Evolutionary conservation across 345 rosid species (phyloP).

Genomic region (Microthlaspi erraticum): DNA sequence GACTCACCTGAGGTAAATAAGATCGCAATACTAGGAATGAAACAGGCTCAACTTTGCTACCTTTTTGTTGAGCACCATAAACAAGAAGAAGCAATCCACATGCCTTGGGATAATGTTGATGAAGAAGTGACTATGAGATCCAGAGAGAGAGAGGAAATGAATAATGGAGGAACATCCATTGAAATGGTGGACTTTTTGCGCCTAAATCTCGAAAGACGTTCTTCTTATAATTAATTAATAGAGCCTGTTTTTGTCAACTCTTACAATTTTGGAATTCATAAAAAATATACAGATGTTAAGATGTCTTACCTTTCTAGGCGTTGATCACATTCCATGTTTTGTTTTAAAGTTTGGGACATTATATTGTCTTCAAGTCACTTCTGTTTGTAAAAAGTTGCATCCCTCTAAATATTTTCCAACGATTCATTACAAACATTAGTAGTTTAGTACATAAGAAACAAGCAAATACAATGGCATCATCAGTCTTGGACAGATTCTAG

Average conservation of each 20-base stretch:
- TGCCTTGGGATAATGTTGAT: not conserved
- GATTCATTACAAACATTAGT: slow-evolving; percentile 31
- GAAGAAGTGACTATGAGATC: not conserved
- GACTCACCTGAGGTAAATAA: not conserved
- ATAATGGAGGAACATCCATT: too few species aligned
- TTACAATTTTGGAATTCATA: too few species aligned
- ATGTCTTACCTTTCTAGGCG: too few species aligned
- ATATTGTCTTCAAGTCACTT: slow-evolving; percentile 1
- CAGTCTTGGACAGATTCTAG: slow-evolving; percentile 12
- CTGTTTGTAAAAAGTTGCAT: slow-evolving; percentile 3
- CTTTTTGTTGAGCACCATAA: not conserved
- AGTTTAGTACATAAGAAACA: slow-evolving; percentile 29
- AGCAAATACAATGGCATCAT: slow-evolving; percentile 16
- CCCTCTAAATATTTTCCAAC: slow-evolving; percentile 6
- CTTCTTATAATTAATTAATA: too few species aligned
- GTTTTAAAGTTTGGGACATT: not conserved
- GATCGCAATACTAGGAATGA: not conserved
- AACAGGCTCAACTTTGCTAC: not conserved
- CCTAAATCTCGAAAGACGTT: too few species aligned
- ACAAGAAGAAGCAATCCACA: slow-evolving; percentile 1
- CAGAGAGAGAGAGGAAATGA: too few species aligned
- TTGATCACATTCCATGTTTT: too few species aligned
- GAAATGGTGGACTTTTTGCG: too few species aligned
- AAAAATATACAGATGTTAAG: too few species aligned
- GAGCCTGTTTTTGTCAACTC: too few species aligned